Percentiles rank a stretch among this genome's conserved stretches.
Conservation (phyloP, 2,329 filamentous ascomycete species). For the Aspergillus terreus region DNA sequence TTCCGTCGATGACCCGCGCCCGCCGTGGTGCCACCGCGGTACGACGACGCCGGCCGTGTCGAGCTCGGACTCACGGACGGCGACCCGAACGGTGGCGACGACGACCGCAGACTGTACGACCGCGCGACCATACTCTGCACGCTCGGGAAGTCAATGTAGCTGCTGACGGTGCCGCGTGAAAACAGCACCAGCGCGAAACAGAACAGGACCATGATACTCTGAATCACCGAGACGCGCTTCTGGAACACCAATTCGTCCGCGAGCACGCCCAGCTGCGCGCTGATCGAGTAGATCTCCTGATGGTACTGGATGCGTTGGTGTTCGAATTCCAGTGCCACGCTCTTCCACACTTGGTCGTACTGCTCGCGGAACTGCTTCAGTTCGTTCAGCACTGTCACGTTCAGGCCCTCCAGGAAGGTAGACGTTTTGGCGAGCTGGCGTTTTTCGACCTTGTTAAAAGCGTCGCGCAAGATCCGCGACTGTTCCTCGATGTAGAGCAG, state of each 20-base stretch:
- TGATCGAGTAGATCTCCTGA: slow-evolving; percentile 77
- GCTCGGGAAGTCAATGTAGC: slow-evolving; percentile 44
- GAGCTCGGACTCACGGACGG: slow-evolving; percentile 36
- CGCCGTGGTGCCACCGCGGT: slow-evolving; percentile 12
- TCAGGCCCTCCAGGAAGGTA: slow-evolving; percentile 77
- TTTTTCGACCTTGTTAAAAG: slow-evolving; percentile 81
- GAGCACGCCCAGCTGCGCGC: slow-evolving; percentile 74
- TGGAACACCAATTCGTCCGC: slow-evolving; percentile 84
- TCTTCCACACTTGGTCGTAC: slow-evolving; percentile 96
- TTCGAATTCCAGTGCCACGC: slow-evolving; percentile 86
- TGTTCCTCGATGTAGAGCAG: slow-evolving; percentile 97
- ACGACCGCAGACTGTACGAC: slow-evolving; percentile 41
- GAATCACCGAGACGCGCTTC: slow-evolving; percentile 90
- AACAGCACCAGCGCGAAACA: slow-evolving; percentile 89
- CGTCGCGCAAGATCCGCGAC: slow-evolving; percentile 82
- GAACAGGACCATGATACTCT: slow-evolving; percentile 79
- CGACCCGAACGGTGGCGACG: slow-evolving; percentile 33
- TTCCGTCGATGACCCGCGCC: slow-evolving; percentile 24
- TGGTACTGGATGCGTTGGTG: slow-evolving; percentile 81
- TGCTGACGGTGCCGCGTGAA: slow-evolving; percentile 40
- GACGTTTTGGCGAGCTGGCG: slow-evolving; percentile 81
- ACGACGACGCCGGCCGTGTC: slow-evolving; percentile 31
- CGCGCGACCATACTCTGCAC: slow-evolving; percentile 46
- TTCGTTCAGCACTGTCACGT: slow-evolving; percentile 79
- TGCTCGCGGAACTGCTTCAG: slow-evolving; percentile 73